A percentile compares a stretch with the other conserved stretches of the same genome.
Evolutionary conservation across 1,284 basidiomycete genomes (phyloP).

Genomic region (Naganishia sp.): DNA sequence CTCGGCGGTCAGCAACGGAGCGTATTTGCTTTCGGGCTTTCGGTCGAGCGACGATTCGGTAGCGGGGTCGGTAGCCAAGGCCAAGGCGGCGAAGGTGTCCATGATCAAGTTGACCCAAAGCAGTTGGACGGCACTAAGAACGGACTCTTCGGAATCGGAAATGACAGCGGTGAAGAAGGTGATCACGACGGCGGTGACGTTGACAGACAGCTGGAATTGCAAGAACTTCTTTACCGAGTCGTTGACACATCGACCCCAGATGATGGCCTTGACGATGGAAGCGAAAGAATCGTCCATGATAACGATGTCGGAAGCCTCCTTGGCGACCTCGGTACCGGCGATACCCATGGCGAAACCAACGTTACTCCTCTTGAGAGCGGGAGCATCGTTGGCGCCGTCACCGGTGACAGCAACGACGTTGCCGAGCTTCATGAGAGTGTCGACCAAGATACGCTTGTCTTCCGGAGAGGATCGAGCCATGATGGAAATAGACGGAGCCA

Average conservation of each 20-base stretch:
- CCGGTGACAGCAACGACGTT: constrained; percentile 97
- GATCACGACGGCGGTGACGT: constrained; percentile 91
- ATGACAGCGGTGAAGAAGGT: constrained; percentile 90
- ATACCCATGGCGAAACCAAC: constrained; percentile 99
- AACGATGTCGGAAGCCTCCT: constrained; percentile 98
- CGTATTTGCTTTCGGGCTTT: constrained; percentile 83
- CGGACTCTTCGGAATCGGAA: constrained; percentile 73
- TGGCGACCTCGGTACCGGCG: constrained; percentile 96
- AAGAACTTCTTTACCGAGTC: constrained; percentile 96
- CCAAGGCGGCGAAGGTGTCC: constrained; percentile 97
- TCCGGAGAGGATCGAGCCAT: constrained; percentile 94
- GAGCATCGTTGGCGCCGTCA: constrained; percentile 97
- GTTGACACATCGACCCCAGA: constrained; percentile 98
- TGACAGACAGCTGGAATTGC: constrained; percentile 96
- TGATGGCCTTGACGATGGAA: constrained; percentile 93
- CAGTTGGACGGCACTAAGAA: constrained; percentile 89
- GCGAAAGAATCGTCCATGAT: constrained; percentile 90
- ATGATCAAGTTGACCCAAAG: constrained; percentile 75
- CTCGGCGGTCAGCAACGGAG: constrained; percentile 84
- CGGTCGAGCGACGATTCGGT: constrained; percentile 76
- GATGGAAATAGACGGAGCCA: constrained; percentile 62
- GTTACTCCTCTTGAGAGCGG: constrained; percentile 90
- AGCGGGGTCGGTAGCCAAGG: constrained; percentile 94
- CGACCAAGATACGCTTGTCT: constrained; percentile 92
- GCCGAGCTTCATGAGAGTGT: constrained; percentile 81